phyloP scores from a whole-genome alignment of 192 early-diverging fungal genomes.

The Backusella sp. region DNA sequence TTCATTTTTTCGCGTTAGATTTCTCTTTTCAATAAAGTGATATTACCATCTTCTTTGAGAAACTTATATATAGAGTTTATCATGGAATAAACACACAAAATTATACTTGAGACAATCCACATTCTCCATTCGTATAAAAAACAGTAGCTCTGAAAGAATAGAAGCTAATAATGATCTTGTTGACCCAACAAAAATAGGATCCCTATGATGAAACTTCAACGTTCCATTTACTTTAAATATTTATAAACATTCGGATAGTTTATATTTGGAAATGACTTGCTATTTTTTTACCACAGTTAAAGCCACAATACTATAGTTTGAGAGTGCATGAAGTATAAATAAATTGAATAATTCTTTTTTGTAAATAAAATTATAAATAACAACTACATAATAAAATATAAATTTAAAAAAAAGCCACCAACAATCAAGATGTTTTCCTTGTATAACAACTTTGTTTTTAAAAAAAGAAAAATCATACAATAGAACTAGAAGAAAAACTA shows the following conservation, averaged over 20 bases:
- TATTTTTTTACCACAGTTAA: background rate
- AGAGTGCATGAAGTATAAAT: background rate
- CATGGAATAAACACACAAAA: background rate
- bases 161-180: background rate
- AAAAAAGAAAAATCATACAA: background rate
- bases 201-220: background rate
- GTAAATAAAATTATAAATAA: background rate
- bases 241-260: background rate
- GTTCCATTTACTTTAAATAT: background rate
- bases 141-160: background rate
- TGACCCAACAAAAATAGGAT: background rate
- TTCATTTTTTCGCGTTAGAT: too few relatives aligned
- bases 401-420: background rate
- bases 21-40: too few relatives aligned
- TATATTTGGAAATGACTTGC: background rate
- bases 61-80: too few relatives aligned
- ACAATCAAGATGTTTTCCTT: background rate
- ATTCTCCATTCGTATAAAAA: background rate
- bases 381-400: background rate
- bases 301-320: background rate
- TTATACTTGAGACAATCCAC: background rate
- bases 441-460: background rate
- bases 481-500: background rate
- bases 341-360: background rate
- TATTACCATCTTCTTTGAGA: background rate